A percentile compares a stretch with the other conserved stretches of the same genome.
Evolutionary conservation across 1,284 basidiomycete species (phyloP).

Genomic region (Rhodotorula sp.): DNA sequence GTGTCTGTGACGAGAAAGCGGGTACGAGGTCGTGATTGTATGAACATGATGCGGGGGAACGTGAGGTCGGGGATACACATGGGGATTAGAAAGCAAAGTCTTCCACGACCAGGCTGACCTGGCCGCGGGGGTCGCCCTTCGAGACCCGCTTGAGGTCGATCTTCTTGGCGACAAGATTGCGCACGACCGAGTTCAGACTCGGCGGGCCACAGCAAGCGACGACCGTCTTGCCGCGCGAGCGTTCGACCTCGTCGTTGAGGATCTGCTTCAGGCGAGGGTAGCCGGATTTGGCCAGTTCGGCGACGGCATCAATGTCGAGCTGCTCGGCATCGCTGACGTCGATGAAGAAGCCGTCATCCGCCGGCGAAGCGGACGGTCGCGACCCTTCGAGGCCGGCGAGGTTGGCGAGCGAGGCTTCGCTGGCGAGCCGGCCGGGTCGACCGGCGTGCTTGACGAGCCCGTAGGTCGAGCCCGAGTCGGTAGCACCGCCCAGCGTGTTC

Average conservation of each 20-base stretch:
- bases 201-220: conserved; percentile 43
- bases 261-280: conserved; percentile 59
- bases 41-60: neutral
- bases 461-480: conserved; percentile 4
- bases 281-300: conserved; percentile 69
- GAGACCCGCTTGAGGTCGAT: conserved; percentile 40
- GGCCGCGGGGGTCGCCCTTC: conserved; percentile 32
- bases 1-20: neutral
- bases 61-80: neutral
- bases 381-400: neutral
- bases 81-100: conserved; percentile 24
- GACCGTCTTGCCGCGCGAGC: conserved; percentile 38
- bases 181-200: conserved; percentile 41
- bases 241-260: conserved; percentile 42
- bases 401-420: neutral
- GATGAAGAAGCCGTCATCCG: conserved; percentile 53
- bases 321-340: conserved; percentile 67
- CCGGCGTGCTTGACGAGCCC: conserved; percentile 10
- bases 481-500: conserved; percentile 13
- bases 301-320: conserved; percentile 63
- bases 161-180: conserved; percentile 42
- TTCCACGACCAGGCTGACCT: conserved; percentile 35
- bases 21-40: neutral
- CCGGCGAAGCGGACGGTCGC: neutral
- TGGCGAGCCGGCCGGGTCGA: conserved; percentile 5